Evolutionary conservation across 1,284 basidiomycete species (phyloP).

Genomic region (Tremellales sp.): DNA sequence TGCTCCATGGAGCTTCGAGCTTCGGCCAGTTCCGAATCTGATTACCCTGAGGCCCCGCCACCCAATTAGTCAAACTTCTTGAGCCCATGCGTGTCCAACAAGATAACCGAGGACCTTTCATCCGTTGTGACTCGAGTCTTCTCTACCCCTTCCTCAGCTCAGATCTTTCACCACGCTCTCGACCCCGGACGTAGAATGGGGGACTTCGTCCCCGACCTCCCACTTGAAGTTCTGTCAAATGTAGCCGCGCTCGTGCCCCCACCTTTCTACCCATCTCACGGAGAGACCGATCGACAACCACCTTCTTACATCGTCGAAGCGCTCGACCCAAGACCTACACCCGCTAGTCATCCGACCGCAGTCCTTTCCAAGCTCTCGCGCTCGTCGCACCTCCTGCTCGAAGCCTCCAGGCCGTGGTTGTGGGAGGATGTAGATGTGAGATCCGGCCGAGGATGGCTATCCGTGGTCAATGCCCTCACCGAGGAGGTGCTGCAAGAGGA

Average conservation of each 20-base stretch:
- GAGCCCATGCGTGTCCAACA: no score
- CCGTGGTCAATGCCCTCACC: constrained; percentile 46
- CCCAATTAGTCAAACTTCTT: no score
- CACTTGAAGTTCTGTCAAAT: constrained; percentile 37
- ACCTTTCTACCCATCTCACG: constrained; percentile 23
- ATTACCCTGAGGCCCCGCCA: no score
- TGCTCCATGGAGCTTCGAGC: no score
- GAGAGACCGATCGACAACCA: not conserved
- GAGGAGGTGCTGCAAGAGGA: constrained; percentile 40
- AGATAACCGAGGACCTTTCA: no score
- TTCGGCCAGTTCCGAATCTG: no score
- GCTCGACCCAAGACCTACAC: constrained; percentile 30
- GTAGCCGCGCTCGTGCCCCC: constrained; percentile 33
- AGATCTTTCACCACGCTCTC: no score
- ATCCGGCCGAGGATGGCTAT: constrained; percentile 46
- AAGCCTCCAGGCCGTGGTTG: constrained; percentile 43
- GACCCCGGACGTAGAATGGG: not conserved
- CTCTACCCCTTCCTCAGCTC: no score
- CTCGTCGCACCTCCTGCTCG: constrained; percentile 25
- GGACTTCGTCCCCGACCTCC: constrained; percentile 14
- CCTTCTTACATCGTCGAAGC: constrained; percentile 17
- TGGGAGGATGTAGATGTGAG: constrained; percentile 47
- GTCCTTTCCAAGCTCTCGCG: constrained; percentile 24
- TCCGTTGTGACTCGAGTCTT: no score
- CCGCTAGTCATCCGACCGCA: constrained; percentile 15